A percentile compares a stretch with the other conserved stretches of the same genome.
phyloP scores from a whole-genome alignment of 2,329 filamentous ascomycete genomes.

The Colletotrichum somersetense region DNA sequence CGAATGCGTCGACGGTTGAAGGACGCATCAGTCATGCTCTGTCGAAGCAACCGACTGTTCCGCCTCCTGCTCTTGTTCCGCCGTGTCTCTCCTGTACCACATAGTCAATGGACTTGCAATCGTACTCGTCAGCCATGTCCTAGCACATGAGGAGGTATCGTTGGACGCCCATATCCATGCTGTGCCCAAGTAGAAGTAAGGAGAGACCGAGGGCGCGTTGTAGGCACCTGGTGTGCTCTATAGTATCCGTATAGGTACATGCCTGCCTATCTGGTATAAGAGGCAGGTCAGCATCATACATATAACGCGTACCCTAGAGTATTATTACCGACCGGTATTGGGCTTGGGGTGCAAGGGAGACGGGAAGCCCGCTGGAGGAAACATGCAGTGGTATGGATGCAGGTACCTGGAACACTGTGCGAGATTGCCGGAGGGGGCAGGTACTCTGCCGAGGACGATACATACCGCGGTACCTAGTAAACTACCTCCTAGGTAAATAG shows the following conservation, averaged over 20 bases:
- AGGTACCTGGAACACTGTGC: conserved; percentile 1
- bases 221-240: neutral
- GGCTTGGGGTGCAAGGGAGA: conserved; percentile 28
- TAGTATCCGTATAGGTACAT: neutral
- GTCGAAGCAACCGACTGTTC: neutral
- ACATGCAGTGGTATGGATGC: conserved; percentile 15
- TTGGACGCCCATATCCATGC: neutral
- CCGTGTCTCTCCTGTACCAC: neutral
- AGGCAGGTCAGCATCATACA: too few species aligned
- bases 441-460: neutral
- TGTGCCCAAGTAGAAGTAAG: neutral
- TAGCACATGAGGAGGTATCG: neutral
- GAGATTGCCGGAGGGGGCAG: neutral
- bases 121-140: neutral
- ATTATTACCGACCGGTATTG: conserved; percentile 7
- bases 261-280: too few species aligned
- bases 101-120: neutral
- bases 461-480: too few species aligned
- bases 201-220: conserved; percentile 10
- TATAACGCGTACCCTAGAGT: neutral
- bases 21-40: neutral
- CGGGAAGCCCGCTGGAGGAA: conserved; percentile 28
- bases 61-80: neutral
- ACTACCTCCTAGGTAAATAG: neutral
- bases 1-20: neutral